Base-by-base conservation (phyloP, 495 filamentous ascomycete genomes). In the Aspergillus sclerotioniger region DNA sequence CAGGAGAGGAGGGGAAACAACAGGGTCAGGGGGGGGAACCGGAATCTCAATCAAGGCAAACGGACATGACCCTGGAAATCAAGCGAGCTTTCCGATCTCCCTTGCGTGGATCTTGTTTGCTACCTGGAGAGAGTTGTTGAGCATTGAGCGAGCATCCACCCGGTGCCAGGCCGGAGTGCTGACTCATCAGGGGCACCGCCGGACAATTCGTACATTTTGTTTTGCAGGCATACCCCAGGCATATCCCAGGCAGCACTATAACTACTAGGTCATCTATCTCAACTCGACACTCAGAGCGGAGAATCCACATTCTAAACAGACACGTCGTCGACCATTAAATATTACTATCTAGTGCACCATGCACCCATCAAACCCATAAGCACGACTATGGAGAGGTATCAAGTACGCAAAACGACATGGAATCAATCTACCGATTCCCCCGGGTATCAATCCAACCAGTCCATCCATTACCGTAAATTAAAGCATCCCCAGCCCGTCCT, bases 401-500 rank as follows among this genome's bases (percentile, higher is more conserved):
- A 50, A 50, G 25, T 50, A 50, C 31, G 28, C 47, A 50, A 50
- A 50, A 50, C 47, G 17, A 50, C 47, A 50, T 31, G 28, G 13
- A 49, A 49, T 29, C 46, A 49, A 25, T 49, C 20, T 49, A 13
- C 46, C 46, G 28, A 49, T 25, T 49, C 46, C 46, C 28, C 46
- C 46, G 46, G 46, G 46, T 49, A 49, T 49, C 46, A 49, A 49
- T 49, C 21, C 28, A 50, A 31, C 47, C 46, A 28, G 20, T n/a
- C 20, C 46, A 8, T 31, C 25, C 47, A 32, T 50, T 50, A 28
- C 47, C 47, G 10, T 29, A 2, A 25, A 4, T 3, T 31, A 29
- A 12, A n/a, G n/a, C n/a, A n/a, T n/a, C n/a, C n/a, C n/a, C n/a
- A n/a, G n/a, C n/a, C n/a, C n/a, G n/a, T n/a, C n/a, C n/a, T n/a